Base-by-base conservation (phyloP, 1,139 yeast genomes). In the Zygosaccharomyces sapae region DNA sequence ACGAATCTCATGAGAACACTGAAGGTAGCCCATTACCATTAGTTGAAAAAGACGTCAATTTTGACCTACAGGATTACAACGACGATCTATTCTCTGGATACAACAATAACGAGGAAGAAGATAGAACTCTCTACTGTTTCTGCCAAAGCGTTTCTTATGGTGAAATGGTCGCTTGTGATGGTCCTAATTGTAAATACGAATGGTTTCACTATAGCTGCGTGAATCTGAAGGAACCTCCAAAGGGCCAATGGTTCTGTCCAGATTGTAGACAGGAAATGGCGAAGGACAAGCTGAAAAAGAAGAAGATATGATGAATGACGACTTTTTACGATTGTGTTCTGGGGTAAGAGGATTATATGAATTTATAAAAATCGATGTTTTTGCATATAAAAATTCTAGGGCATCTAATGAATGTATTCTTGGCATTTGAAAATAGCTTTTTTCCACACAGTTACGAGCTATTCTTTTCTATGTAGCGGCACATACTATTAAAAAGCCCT, bases 171-270 rank as follows among this genome's bases (percentile, higher is more conserved):
- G 89, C 88, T 0, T 84, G 92, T 63, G 92, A 84, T 59, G 82
- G 84, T 49, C 79, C 79, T 19, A 78, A 79, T 50, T 84, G 92
- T 68, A 74, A 77, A 54, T 75, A 70, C 54, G 87, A 81, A 60
- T 84, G 92, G 92, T 84, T 83, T 61, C 92, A 84, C 63, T 83
- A 85, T 74, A 73, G 76, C 49, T 84, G 92, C 71, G 87, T 84
- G 44, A 86, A 86, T 1, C 67, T 83, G 44, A 75, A 77, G 6
- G 74, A 77, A 31, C 86, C 86, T 2, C 89, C 90, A 0, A 78
- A 77, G 57, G 86, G 81, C 44, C 77, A 76, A 52, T 84, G 92
- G 92, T 81, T 77, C 60, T 84, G 92, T 69, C 86, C 88, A 0
- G 79, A 76, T 45, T 81, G 87, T 49, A 51, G 57, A 40, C 67